Evolutionary conservation across 495 filamentous ascomycete species (phyloP), one percentile per base, ranked within the genome.

Genomic region (Thermothielavioides terrestris): DNA sequence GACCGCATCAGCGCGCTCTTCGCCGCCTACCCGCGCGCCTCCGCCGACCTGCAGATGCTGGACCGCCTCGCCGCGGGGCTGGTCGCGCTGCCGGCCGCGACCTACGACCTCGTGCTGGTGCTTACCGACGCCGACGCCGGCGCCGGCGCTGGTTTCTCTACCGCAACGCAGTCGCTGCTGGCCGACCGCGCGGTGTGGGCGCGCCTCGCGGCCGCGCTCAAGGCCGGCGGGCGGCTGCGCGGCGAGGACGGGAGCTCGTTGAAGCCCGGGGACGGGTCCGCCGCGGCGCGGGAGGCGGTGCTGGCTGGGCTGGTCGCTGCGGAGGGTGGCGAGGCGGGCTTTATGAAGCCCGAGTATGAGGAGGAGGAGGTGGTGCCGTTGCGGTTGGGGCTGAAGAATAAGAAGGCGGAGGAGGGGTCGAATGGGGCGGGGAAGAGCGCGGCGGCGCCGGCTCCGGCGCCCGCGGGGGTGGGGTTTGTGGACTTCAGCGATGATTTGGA

Each of bases 11-110:
- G 57, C 49, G 44, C 60, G 42, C 68, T 77, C 48, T 64, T 78
- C 44, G 40, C 69, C 15, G 72, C 80, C 31, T 79, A 86, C 68
- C 79, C 88, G 62, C 84, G 87, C 58, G 65, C 71, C 48, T 69
- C 74, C 28, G 89, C 88, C 41, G 92, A 99, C 63, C 75, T 99
- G 32, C 94, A 97, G 63, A 99, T 99, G 92, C 86, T 99, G 46
- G 92, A 99, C 70, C 88, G 92, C 26, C 77, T 99, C 15, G 81
- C 88, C 1, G 77, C 86, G 32, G 88, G 88, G 43, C 77, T 96
- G 34, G 86, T 92, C 42, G 66, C 79, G 4, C 82, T 99, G 4
- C 87, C 92, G 2, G 49, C 75, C 11, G 63, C 77, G 22, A 88
- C 85, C 44, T 97, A 97, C 73, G 85, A 94, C 59, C 68, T 86